Percentiles rank a stretch among this genome's conserved stretches.
Conservation (phyloP, 225 moss, liverwort and hornwort species). For the Marchantia paleacea region DNA sequence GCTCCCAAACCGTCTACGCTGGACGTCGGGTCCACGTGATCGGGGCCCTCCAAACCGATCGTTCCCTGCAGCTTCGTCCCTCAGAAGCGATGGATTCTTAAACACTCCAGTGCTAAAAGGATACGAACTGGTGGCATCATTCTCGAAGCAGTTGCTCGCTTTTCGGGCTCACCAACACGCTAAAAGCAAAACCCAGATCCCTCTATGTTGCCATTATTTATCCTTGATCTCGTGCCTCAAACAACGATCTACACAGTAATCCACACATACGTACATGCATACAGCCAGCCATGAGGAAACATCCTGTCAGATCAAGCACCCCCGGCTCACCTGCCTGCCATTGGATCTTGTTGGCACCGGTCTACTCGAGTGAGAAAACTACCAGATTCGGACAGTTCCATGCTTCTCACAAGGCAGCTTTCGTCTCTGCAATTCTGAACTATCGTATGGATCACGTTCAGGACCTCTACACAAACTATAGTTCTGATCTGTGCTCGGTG, state of each 20-base stretch:
- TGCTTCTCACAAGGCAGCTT: not conserved
- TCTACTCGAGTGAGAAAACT: not conserved
- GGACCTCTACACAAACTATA: too few relatives aligned
- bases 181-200: not conserved
- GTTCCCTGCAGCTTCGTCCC: conserved; percentile 1
- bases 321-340: not conserved
- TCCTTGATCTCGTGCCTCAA: too few relatives aligned
- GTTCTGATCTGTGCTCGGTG: too few relatives aligned
- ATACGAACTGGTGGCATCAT: not conserved
- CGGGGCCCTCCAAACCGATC: not conserved
- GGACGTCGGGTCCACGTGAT: conserved; percentile 3
- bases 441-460: too few relatives aligned
- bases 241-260: too few relatives aligned
- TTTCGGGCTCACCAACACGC: not conserved
- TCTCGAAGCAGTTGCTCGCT: not conserved
- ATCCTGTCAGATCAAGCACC: not conserved
- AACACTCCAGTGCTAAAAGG: not conserved
- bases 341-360: not conserved
- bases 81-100: not conserved
- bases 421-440: not conserved
- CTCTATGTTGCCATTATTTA: too few relatives aligned
- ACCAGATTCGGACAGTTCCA: not conserved
- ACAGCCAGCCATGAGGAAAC: not conserved
- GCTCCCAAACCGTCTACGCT: not conserved
- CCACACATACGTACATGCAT: not conserved